These are phyloP conservation scores for Clarkia xantiana DNA, from an alignment of 345 rosid genomes.

Conservation along the genomic window DNA sequence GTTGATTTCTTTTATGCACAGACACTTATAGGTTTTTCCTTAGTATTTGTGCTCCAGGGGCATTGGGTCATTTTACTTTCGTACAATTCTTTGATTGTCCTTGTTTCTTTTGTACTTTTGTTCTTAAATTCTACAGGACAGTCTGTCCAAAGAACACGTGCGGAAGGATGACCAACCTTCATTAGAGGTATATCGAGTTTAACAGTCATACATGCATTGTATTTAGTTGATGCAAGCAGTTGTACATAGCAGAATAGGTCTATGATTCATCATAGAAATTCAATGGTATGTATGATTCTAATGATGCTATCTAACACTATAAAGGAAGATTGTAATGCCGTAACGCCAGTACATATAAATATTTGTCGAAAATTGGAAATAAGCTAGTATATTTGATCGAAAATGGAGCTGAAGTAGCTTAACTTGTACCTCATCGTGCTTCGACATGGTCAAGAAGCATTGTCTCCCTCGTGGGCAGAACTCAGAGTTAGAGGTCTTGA, in stretches of 20 bases:
- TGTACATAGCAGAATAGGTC: neutral
- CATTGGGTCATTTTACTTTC: neutral
- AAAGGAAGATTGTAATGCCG: no score
- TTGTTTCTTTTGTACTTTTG: conserved; percentile 10
- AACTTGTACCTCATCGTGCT: no score
- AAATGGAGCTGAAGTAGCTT: no score
- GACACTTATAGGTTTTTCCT: no score
- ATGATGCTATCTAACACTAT: no score
- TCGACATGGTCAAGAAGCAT: no score
- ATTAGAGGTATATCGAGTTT: conserved; percentile 35
- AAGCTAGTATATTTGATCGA: no score
- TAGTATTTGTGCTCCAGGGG: neutral
- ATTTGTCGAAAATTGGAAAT: no score
- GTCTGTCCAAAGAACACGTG: conserved; percentile 36
- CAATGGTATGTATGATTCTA: no score
- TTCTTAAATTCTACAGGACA: conserved; percentile 28
- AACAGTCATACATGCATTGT: neutral
- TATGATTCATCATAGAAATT: neutral
- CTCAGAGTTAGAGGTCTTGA: no score
- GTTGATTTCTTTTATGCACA: conserved; percentile 16
- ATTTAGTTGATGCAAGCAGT: neutral
- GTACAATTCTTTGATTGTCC: neutral
- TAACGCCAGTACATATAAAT: no score
- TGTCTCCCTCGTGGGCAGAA: no score
- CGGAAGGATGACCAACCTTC: conserved; percentile 30